Conservation (phyloP, 225 moss, liverwort and hornwort genomes). For the Antitrichia curtipendula region DNA sequence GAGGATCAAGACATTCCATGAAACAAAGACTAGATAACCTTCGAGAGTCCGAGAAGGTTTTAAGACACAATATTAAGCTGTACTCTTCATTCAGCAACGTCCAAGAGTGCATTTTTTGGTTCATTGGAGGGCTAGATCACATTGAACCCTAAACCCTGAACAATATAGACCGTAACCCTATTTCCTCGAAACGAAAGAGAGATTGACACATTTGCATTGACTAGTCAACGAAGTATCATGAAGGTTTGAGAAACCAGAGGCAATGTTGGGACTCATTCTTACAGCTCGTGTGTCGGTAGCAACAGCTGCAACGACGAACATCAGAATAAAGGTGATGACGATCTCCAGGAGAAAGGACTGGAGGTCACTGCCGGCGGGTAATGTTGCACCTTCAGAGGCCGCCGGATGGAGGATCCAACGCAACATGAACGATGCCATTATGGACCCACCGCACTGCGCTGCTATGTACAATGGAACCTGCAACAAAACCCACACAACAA, state of each 20-base stretch:
- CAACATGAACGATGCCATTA: constrained; percentile 42
- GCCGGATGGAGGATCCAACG: constrained; percentile 40
- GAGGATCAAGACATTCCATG: not conserved
- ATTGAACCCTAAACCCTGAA: not conserved
- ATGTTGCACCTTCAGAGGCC: constrained; percentile 33
- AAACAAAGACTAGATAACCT: not conserved
- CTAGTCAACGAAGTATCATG: too few relatives aligned
- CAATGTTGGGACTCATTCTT: not conserved
- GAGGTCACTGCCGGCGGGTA: constrained; percentile 24
- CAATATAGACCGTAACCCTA: not conserved
- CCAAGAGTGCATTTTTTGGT: not conserved
- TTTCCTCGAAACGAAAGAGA: not conserved
- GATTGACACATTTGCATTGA: not conserved
- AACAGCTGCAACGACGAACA: constrained; percentile 78
- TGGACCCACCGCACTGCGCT: constrained; percentile 38
- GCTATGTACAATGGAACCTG: constrained; percentile 73
- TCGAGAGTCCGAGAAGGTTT: not conserved
- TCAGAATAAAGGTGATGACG: constrained; percentile 67
- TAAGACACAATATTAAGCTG: not conserved
- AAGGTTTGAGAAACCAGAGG: not conserved
- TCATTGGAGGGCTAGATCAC: not conserved
- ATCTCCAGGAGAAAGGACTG: constrained; percentile 67
- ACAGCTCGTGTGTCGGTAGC: constrained; percentile 75
- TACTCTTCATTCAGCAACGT: not conserved
- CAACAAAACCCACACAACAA: not conserved